Percentiles rank a stretch among this genome's conserved stretches.
phyloP scores from a whole-genome alignment of 257 asterid genomes.

The Ocimum tenuiflorum region DNA sequence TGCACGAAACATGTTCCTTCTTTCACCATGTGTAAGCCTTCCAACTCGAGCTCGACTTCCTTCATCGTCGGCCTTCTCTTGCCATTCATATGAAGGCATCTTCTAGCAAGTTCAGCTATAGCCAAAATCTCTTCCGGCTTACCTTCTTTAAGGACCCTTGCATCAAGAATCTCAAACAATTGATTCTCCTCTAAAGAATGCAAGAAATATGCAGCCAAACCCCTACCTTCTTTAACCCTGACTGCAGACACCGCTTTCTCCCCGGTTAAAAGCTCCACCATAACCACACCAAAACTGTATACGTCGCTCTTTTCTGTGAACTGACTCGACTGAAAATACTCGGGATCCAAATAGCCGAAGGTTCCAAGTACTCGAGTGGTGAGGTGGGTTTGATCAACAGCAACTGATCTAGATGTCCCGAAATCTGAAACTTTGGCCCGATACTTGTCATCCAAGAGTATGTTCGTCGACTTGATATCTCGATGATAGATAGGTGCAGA shows the following conservation, averaged over 20 bases:
- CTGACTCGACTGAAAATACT: constrained; percentile 35
- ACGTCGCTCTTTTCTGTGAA: constrained; percentile 43
- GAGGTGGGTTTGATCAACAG: constrained; percentile 32
- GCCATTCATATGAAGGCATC: constrained; percentile 33
- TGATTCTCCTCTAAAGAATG: constrained; percentile 23
- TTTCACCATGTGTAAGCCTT: constrained; percentile 11
- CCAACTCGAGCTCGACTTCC: constrained; percentile 30
- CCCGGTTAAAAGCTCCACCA: constrained; percentile 43
- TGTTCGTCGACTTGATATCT: constrained; percentile 32
- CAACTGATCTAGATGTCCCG: constrained; percentile 26
- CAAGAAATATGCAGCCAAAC: constrained; percentile 30
- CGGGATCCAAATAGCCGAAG: constrained; percentile 43
- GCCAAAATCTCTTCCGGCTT: constrained; percentile 19
- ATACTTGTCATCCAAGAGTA: constrained; percentile 31
- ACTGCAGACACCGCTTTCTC: constrained; percentile 28
- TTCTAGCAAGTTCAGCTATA: constrained; percentile 26
- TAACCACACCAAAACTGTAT: constrained; percentile 34
- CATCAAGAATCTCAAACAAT: constrained; percentile 29
- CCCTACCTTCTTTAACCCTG: constrained; percentile 22
- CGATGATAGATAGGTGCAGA: constrained; percentile 36
- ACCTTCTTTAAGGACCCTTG: constrained; percentile 27
- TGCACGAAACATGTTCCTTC: not conserved
- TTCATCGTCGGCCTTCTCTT: constrained; percentile 40
- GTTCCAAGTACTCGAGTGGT: constrained; percentile 35
- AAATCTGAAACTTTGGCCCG: constrained; percentile 30